Evolutionary conservation across 257 asterid species (phyloP), one percentile per base, ranked within the genome.

Genomic region (Solanum neorickii): DNA sequence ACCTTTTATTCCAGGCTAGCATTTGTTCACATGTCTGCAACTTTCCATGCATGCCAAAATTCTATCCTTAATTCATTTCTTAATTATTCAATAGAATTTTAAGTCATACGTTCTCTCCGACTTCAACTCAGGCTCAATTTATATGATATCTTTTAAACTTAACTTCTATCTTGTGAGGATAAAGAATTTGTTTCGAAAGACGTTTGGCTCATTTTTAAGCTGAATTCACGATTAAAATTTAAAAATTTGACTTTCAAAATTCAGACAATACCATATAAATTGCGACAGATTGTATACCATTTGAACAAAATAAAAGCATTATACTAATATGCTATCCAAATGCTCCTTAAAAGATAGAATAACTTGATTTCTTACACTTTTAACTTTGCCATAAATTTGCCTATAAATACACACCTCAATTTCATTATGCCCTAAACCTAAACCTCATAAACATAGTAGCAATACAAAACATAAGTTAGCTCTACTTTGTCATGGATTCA

Each of bases 401-500:
- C 86, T 89, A 86, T 86, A 88, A 82, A 88, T 89, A 83, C 60
- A 31, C 83, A 31, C 59, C n/a, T 42, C 86, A 46, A 11, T 5
- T 9, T 70, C 60, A 69, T 86, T 62, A 42, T 74, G 11, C 62
- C 27, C 42, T 20, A 72, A 83, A 66, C 27, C 42, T 20, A 72
- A 83, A 66, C 76, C 42, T 60, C 75, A 73, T 31, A 29, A 77
- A 29, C 13, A 46, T 10, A 11, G 35, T 83, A 83, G 20, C 7
- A 25, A 14, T 5, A n/a, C 13, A 76, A 1, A 78, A 78, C 65
- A 65, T 12, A 70, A 65, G 35, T 56, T 23, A n/a, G 20, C 59
- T 82, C 75, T 86, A 39, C 27, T 29, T n/a, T 84, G 33, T 85
- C 86, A 93, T 93, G 96, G 93, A 86, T 89, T 89, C 93, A 84